Percentiles rank a stretch among this genome's conserved stretches.
These are phyloP conservation scores for Pseudogymnoascus verrucosus DNA, from an alignment of 2,329 filamentous ascomycete species.

Conservation along the genomic window DNA sequence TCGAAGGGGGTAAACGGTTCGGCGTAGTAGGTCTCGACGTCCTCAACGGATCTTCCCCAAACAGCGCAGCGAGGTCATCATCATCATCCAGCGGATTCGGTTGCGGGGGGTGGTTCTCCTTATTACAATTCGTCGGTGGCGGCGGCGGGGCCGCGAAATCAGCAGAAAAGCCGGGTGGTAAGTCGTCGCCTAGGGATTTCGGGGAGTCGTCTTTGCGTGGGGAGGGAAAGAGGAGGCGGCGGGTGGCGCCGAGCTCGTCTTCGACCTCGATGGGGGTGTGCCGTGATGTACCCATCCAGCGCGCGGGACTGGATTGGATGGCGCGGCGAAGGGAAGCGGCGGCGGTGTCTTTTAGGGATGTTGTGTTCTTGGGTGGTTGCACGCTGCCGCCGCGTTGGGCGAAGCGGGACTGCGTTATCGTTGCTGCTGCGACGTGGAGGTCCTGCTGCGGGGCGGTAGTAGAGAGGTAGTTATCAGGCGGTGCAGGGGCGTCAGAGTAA, in stretches of 20 bases:
- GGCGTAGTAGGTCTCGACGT: constrained; percentile 22
- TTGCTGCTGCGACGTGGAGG: constrained; percentile 5
- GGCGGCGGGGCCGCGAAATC: constrained; percentile 24
- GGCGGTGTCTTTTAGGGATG: constrained; percentile 26
- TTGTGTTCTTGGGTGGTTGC: constrained; percentile 21
- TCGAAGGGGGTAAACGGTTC: constrained; percentile 16
- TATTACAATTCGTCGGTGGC: constrained; percentile 14
- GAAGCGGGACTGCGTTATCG: neutral
- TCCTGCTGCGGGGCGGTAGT: neutral
- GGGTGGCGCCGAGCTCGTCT: constrained; percentile 46
- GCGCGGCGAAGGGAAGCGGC: constrained; percentile 25
- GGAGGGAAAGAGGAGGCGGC: constrained; percentile 69
- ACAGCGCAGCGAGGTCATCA: constrained; percentile 23
- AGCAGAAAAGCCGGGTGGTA: constrained; percentile 39
- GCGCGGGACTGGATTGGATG: constrained; percentile 31
- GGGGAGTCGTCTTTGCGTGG: constrained; percentile 57
- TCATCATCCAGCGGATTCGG: constrained; percentile 14
- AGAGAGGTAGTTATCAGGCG: constrained; percentile 30
- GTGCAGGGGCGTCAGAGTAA: constrained; percentile 45
- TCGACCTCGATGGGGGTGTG: constrained; percentile 49
- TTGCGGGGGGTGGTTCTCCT: constrained; percentile 25
- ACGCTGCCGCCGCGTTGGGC: constrained; percentile 19
- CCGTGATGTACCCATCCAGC: constrained; percentile 39
- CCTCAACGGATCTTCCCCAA: constrained; percentile 26
- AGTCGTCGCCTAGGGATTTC: constrained; percentile 55